phyloP scores from a whole-genome alignment of 257 asterid genomes.

The Anisodus tanguticus region DNA sequence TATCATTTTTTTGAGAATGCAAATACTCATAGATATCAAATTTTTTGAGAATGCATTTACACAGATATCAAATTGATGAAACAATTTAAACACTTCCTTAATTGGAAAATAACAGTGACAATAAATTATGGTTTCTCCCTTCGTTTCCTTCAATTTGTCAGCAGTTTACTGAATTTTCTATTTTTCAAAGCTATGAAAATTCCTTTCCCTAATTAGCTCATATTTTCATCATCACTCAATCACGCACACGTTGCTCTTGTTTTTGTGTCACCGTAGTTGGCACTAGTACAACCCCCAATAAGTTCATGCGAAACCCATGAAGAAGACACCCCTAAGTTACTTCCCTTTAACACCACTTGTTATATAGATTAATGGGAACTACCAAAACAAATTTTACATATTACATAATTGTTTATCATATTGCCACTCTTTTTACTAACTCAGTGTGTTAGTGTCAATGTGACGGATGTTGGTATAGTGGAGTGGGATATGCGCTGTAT shows the following conservation, averaged over 20 bases:
- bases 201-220: slow-evolving; percentile 1
- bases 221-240: slow-evolving; percentile 7
- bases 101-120: not conserved
- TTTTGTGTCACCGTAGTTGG: not conserved
- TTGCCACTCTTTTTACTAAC: not conserved
- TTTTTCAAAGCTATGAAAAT: not conserved
- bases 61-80: not conserved
- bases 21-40: too few relatives aligned
- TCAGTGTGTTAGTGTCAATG: not conserved
- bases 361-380: not conserved
- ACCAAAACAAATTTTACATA: not conserved
- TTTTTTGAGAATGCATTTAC: not conserved
- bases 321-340: not conserved
- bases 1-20: too few relatives aligned
- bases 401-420: not conserved
- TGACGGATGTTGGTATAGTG: not conserved
- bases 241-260: not conserved
- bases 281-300: not conserved
- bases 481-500: not conserved
- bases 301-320: slow-evolving; percentile 3
- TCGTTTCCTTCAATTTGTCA: slow-evolving; percentile 8
- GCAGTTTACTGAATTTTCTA: not conserved
- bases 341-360: not conserved
- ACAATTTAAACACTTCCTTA: not conserved
- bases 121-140: not conserved